Evolutionary conservation across 306 rosid genomes (phyloP).

Genomic region (Cotoneaster glaucophyllus): DNA sequence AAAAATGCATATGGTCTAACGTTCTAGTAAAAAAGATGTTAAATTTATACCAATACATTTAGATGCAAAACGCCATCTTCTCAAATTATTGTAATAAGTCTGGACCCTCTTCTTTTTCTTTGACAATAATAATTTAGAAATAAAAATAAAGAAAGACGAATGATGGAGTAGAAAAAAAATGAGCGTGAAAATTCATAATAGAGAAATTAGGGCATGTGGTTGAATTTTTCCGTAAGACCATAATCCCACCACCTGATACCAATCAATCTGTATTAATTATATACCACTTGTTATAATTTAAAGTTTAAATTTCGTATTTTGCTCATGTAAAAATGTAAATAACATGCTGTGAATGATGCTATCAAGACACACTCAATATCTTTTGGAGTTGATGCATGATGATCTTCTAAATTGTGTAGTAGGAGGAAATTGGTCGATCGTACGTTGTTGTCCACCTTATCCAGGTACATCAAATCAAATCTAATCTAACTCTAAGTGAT

Average conservation of each 20-base stretch:
- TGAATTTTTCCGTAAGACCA: background rate
- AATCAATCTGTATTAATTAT: background rate
- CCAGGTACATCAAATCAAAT: conserved; percentile 1
- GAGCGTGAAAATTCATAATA: background rate
- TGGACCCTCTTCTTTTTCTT: too few relatives aligned
- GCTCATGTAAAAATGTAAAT: too few relatives aligned
- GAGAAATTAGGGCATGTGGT: too few relatives aligned
- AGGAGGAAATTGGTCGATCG: background rate
- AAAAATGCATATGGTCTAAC: too few relatives aligned
- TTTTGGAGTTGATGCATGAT: background rate
- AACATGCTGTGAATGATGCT: too few relatives aligned
- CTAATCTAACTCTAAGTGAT: background rate
- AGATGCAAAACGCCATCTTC: fast-evolving
- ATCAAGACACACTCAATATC: background rate
- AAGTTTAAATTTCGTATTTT: too few relatives aligned
- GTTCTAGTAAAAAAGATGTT: too few relatives aligned
- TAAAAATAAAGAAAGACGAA: too few relatives aligned
- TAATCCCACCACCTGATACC: background rate
- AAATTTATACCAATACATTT: too few relatives aligned
- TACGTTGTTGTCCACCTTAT: background rate
- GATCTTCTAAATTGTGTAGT: background rate
- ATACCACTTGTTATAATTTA: background rate
- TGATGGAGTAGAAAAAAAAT: too few relatives aligned
- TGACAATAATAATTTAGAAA: too few relatives aligned
- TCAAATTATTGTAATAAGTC: too few relatives aligned